Percentiles rank a stretch among this genome's conserved stretches.
Evolutionary conservation across 2,329 filamentous ascomycete genomes (phyloP).

Genomic region (Paraconiothyrium sp.): DNA sequence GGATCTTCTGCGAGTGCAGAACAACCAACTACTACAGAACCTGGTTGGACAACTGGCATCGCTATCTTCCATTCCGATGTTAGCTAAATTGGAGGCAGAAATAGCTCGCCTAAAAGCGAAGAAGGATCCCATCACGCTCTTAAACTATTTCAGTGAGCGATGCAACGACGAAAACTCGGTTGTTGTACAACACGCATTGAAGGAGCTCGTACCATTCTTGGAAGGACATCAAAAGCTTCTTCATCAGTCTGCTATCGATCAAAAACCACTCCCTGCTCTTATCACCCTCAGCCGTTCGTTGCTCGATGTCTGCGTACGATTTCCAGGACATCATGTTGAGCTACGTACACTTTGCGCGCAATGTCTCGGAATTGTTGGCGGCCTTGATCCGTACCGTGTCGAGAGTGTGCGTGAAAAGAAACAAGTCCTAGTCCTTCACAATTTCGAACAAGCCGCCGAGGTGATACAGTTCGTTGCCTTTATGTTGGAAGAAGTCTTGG

Average conservation of each 20-base stretch:
- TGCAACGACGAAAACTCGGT: slow-evolving; percentile 84
- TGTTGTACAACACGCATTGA: slow-evolving; percentile 83
- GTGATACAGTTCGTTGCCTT: slow-evolving; percentile 87
- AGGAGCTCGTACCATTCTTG: slow-evolving; percentile 79
- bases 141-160: slow-evolving; percentile 76
- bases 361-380: slow-evolving; percentile 88
- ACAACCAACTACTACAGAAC: slow-evolving; percentile 69
- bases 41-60: slow-evolving; percentile 82
- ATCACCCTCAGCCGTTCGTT: slow-evolving; percentile 77
- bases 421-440: slow-evolving; percentile 86
- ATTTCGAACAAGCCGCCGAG: slow-evolving; percentile 82
- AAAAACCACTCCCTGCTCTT: slow-evolving; percentile 82
- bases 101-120: slow-evolving; percentile 72
- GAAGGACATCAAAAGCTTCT: slow-evolving; percentile 77
- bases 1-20: slow-evolving; percentile 69
- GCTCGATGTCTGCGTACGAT: slow-evolving; percentile 85
- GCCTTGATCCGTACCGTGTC: slow-evolving; percentile 88
- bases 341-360: slow-evolving; percentile 80
- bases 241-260: slow-evolving; percentile 80
- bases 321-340: slow-evolving; percentile 72
- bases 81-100: slow-evolving; percentile 73
- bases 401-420: slow-evolving; percentile 80
- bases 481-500: slow-evolving; percentile 84
- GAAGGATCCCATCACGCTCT: slow-evolving; percentile 72
- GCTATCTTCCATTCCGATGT: slow-evolving; percentile 72